A percentile compares a stretch with the other conserved stretches of the same genome.
Evolutionary conservation across 1,139 yeast species (phyloP).

Genomic region (Candida frijolesensis): DNA sequence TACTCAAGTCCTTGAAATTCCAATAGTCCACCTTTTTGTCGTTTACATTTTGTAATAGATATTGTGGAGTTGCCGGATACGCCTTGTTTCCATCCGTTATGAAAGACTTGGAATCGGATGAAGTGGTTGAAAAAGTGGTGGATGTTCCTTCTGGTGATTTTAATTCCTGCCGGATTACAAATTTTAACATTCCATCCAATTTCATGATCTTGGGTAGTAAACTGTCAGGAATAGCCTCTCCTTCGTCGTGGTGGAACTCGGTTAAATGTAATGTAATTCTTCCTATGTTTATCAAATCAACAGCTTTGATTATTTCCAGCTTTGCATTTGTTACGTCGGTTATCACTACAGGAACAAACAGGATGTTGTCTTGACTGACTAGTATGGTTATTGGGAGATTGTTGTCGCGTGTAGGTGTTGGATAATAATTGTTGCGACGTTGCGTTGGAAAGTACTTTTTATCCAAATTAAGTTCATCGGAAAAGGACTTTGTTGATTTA

Average conservation of each 20-base stretch:
- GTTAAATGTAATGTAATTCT: conserved; percentile 62
- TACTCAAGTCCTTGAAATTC: conserved; percentile 56
- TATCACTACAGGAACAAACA: conserved; percentile 51
- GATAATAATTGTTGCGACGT: neutral
- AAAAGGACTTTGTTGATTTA: conserved; percentile 8
- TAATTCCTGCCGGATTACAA: conserved; percentile 46
- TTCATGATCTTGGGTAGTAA: conserved; percentile 36
- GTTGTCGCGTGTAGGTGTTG: neutral
- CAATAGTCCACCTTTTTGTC: conserved; percentile 56
- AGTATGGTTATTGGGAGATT: conserved; percentile 30
- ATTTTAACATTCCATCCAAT: conserved; percentile 37
- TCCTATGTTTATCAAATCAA: conserved; percentile 46
- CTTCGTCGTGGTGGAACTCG: conserved; percentile 67
- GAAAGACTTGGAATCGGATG: conserved; percentile 53
- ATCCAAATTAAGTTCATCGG: conserved; percentile 18
- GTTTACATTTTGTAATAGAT: conserved; percentile 42
- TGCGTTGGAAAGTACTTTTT: conserved; percentile 34
- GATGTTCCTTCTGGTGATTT: conserved; percentile 31
- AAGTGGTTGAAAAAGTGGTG: conserved; percentile 43
- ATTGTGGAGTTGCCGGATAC: conserved; percentile 65
- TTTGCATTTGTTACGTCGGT: conserved; percentile 23
- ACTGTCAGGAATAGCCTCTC: conserved; percentile 59
- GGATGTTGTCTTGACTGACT: conserved; percentile 60
- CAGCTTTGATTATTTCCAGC: conserved; percentile 42
- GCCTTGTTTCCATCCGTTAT: conserved; percentile 40